Percentiles rank a stretch among this genome's conserved stretches.
These are phyloP conservation scores for Aspergillus biplanus DNA, from an alignment of 495 filamentous ascomycete genomes.

Conservation along the genomic window DNA sequence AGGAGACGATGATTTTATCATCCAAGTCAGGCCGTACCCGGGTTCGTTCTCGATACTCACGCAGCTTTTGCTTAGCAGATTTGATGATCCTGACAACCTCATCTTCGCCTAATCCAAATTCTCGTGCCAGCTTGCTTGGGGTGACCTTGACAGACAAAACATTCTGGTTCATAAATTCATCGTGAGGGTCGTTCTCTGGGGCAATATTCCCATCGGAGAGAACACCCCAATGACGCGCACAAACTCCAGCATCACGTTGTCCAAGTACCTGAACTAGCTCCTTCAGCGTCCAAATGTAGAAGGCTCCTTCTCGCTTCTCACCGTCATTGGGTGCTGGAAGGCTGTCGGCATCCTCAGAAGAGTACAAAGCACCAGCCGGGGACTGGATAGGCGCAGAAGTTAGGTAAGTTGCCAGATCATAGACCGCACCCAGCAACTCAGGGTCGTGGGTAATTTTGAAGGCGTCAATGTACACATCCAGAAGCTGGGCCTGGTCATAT, in stretches of 20 bases:
- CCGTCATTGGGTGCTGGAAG: conserved; percentile 71
- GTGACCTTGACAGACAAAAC: conserved; percentile 62
- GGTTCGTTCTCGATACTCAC: conserved; percentile 71
- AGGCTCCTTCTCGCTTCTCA: conserved; percentile 91
- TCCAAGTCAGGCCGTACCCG: conserved; percentile 82
- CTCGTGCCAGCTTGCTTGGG: conserved; percentile 69
- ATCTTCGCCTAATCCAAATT: conserved; percentile 74
- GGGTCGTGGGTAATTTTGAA: conserved; percentile 72
- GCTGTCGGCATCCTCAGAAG: conserved; percentile 93
- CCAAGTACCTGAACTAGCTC: conserved; percentile 83
- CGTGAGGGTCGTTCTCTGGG: conserved; percentile 82
- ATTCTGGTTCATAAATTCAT: conserved; percentile 86
- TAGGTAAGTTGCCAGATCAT: conserved; percentile 84
- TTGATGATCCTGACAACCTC: conserved; percentile 75
- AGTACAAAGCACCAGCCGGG: conserved; percentile 76
- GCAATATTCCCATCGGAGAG: conserved; percentile 86
- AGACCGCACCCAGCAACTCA: conserved; percentile 78
- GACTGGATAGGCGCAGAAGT: conserved; percentile 65
- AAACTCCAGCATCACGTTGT: conserved; percentile 69
- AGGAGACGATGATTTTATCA: conserved; percentile 85
- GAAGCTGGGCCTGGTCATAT: conserved; percentile 88
- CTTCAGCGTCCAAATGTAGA: conserved; percentile 91
- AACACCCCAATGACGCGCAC: conserved; percentile 85
- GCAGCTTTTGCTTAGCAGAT: conserved; percentile 68
- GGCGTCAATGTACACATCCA: conserved; percentile 86